Evolutionary conservation across 106 monocot genomes (phyloP).

Genomic region (Hemerocallis citrina): DNA sequence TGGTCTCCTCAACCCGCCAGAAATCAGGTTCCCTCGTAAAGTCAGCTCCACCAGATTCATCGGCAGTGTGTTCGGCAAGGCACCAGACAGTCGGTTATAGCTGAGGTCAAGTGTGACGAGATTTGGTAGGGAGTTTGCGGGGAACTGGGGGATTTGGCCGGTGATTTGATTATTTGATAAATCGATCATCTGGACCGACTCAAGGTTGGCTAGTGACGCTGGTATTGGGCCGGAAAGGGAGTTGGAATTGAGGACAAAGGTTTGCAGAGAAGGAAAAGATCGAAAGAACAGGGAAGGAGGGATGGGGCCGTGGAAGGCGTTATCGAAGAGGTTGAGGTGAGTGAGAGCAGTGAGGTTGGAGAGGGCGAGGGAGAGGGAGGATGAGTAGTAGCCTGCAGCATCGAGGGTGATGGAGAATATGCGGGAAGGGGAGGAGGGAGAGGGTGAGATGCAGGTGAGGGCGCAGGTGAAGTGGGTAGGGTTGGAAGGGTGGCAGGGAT

Average conservation of each 20-base stretch:
- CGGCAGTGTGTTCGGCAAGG: constrained; percentile 25
- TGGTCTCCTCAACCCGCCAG: constrained; percentile 18
- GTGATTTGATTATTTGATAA: constrained; percentile 33
- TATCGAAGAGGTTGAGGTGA: constrained; percentile 38
- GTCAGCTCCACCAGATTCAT: constrained; percentile 39
- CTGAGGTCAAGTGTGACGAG: constrained; percentile 38
- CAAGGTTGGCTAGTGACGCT: constrained; percentile 10
- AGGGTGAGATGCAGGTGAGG: constrained; percentile 49
- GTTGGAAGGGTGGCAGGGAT: constrained; percentile 31
- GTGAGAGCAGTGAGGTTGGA: constrained; percentile 34
- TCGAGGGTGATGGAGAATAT: constrained; percentile 34
- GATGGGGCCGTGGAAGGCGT: constrained; percentile 37
- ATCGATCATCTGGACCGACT: constrained; percentile 22
- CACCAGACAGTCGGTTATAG: constrained; percentile 30
- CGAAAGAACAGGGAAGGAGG: constrained; percentile 16
- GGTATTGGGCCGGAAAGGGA: constrained; percentile 34
- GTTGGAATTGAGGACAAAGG: constrained; percentile 36
- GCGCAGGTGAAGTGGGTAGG: constrained; percentile 50
- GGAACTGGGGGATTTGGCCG: constrained; percentile 23
- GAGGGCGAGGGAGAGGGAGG: constrained; percentile 19
- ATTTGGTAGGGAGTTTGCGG: constrained; percentile 3
- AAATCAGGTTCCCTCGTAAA: constrained; percentile 27
- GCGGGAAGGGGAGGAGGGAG: constrained; percentile 20
- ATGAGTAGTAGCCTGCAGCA: constrained; percentile 48
- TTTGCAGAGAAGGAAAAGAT: constrained; percentile 17